Conservation (phyloP, 192 early-diverging fungal species). For the Umbelopsis isabellina region DNA sequence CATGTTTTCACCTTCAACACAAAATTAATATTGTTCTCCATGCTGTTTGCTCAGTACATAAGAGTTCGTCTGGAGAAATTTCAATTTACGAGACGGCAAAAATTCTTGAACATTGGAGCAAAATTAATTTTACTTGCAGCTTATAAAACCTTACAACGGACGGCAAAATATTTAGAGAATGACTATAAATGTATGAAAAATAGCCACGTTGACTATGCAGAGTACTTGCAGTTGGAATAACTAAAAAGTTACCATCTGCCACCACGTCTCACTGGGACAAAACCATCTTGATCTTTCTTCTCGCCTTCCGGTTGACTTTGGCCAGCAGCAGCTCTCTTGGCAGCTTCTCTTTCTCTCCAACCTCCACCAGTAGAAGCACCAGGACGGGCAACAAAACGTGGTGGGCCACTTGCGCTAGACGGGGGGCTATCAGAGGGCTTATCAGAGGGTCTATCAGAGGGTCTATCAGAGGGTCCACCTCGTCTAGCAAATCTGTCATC, state of each 20-base stretch:
- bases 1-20: not conserved
- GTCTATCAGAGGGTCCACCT: not conserved
- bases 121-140: not conserved
- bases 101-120: not conserved
- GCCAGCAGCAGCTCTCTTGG: constrained; percentile 13
- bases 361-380: constrained; percentile 16
- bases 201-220: not conserved
- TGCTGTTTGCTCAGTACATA: not conserved
- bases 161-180: too few relatives aligned
- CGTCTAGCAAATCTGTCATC: constrained; percentile 19
- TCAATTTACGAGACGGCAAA: not conserved
- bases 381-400: not conserved
- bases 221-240: not conserved
- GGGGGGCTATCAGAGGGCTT: not conserved
- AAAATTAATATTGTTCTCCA: not conserved
- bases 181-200: not conserved
- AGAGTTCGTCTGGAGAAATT: not conserved
- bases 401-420: not conserved
- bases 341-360: constrained; percentile 22
- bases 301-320: constrained; percentile 2
- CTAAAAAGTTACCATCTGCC: constrained; percentile 10
- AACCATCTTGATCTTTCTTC: constrained; percentile 5
- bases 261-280: constrained; percentile 1
- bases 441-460: not conserved
- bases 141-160: too few relatives aligned